Percentiles rank a stretch among this genome's conserved stretches.
Conservation (phyloP, 176 grass and related monocot species). For the Aegilops speltoides region DNA sequence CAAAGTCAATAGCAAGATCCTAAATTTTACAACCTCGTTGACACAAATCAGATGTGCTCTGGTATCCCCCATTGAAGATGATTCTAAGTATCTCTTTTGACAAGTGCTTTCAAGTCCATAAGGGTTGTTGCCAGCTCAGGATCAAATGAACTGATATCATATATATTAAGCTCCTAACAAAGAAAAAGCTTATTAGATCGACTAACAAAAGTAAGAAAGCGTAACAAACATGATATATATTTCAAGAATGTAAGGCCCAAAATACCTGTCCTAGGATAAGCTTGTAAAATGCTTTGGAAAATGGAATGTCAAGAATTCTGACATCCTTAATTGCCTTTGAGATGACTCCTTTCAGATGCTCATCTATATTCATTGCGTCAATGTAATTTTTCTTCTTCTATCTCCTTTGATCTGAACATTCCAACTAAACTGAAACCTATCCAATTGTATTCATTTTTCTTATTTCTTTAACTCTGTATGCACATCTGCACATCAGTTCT, state of each 20-base stretch:
- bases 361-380: too few species aligned
- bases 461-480: too few species aligned
- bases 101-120: conserved; percentile 67
- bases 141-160: conserved; percentile 73
- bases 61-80: conserved; percentile 29
- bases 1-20: conserved; percentile 82
- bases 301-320: conserved; percentile 70
- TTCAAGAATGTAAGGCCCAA: conserved; percentile 22
- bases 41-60: conserved; percentile 55
- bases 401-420: too few species aligned
- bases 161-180: conserved; percentile 63
- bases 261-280: conserved; percentile 65
- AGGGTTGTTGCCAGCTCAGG: conserved; percentile 51
- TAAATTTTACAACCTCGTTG: conserved; percentile 64
- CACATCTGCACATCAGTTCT: too few species aligned
- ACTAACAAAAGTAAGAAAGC: neutral
- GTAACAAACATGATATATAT: conserved; percentile 14
- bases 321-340: conserved; percentile 74
- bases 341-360: neutral
- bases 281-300: conserved; percentile 77
- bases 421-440: too few species aligned
- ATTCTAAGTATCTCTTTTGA: conserved; percentile 58
- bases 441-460: too few species aligned
- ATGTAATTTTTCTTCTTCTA: too few species aligned
- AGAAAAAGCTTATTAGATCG: conserved; percentile 27